phyloP scores from a whole-genome alignment of 2,329 filamentous ascomycete species.

The Pseudogymnoascus sp. region DNA sequence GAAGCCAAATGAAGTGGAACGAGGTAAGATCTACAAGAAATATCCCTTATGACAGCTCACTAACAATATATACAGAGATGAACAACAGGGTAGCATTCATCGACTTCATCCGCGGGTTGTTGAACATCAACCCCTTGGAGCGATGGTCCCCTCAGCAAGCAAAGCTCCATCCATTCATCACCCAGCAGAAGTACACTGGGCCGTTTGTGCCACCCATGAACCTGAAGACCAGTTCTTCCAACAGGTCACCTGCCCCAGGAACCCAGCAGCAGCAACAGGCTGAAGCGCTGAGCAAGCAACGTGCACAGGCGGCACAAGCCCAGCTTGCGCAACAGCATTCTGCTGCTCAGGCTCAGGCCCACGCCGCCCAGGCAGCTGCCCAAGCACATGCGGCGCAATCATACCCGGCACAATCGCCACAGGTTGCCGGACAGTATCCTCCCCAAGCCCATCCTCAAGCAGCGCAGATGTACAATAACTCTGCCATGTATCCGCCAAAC shows the following conservation, averaged over 20 bases:
- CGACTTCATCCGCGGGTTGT: constrained; percentile 86
- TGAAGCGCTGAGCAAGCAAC: constrained; percentile 86
- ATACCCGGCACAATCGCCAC: constrained; percentile 10
- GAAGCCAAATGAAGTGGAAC: constrained; percentile 92
- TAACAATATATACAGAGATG: constrained; percentile 61
- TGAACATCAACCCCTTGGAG: constrained; percentile 93
- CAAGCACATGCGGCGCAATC: constrained; percentile 48
- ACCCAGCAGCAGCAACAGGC: constrained; percentile 95
- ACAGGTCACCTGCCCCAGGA: constrained; percentile 81
- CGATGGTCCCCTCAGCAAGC: constrained; percentile 97
- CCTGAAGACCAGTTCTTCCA: constrained; percentile 75
- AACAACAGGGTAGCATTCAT: constrained; percentile 96
- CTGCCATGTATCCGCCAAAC: constrained; percentile 67
- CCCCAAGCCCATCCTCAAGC: constrained; percentile 35
- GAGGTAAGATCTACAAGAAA: constrained; percentile 55
- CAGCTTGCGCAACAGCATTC: constrained; percentile 25
- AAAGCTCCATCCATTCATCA: constrained; percentile 96
- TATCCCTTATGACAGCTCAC: constrained; percentile 2
- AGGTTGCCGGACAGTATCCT: constrained; percentile 39
- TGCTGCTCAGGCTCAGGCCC: constrained; percentile 48
- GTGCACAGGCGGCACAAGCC: constrained; percentile 63
- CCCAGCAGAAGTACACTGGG: constrained; percentile 92
- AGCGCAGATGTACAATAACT: constrained; percentile 67
- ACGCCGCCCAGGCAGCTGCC: constrained; percentile 51
- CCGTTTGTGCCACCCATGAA: constrained; percentile 98